These are phyloP conservation scores for Raddia guianensis DNA, from an alignment of 176 grass and related monocot genomes.

Conservation along the genomic window DNA sequence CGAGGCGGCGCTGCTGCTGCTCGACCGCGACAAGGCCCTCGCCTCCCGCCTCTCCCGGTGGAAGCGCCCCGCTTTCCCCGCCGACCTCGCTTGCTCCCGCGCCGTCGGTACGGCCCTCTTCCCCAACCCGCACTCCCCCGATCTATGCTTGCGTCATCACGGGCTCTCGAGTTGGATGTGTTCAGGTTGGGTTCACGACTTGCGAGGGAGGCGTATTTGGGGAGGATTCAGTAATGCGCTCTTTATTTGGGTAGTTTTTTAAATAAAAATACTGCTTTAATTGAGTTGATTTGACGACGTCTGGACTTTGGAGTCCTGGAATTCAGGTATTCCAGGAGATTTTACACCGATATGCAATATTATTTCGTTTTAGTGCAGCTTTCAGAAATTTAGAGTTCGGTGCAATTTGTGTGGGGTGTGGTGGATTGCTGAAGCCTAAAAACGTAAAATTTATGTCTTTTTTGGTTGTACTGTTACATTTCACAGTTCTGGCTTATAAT, in stretches of 20 bases:
- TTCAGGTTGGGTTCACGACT: not conserved
- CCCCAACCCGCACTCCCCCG: not conserved
- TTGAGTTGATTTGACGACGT: not conserved
- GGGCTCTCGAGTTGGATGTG: not conserved
- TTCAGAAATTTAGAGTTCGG: not conserved
- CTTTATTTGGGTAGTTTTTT: not conserved
- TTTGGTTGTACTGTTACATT: not conserved
- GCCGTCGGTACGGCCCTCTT: conserved; percentile 40
- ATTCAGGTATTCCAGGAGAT: not conserved
- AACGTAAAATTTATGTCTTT: not conserved
- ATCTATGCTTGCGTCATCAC: not conserved
- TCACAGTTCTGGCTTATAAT: not conserved
- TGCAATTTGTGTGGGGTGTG: not conserved
- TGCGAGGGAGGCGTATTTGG: conserved; percentile 12
- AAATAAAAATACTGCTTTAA: not conserved
- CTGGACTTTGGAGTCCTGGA: not conserved
- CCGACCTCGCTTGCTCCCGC: conserved; percentile 52
- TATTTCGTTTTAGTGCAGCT: not conserved
- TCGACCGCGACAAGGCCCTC: conserved; percentile 68
- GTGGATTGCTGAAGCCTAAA: not conserved
- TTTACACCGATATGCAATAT: not conserved
- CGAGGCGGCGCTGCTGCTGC: conserved; percentile 70
- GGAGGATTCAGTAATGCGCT: conserved; percentile 5
- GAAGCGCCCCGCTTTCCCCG: conserved; percentile 75
- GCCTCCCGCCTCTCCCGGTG: conserved; percentile 75